Percentiles rank a stretch among this genome's conserved stretches.
phyloP scores from a whole-genome alignment of 345 rosid genomes.

The Eucalyptus caleyi region DNA sequence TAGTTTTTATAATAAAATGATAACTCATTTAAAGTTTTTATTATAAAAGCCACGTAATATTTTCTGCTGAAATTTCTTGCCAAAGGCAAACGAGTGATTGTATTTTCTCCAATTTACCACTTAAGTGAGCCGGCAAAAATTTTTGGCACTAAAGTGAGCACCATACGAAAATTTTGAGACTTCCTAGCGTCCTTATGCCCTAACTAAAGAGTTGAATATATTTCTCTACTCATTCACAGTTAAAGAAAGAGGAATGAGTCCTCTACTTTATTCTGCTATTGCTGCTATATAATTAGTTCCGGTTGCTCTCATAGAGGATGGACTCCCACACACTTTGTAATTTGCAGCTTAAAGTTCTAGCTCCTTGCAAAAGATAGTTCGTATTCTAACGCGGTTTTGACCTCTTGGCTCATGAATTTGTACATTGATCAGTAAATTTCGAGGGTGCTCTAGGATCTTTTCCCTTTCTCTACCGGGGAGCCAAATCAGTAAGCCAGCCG shows the following conservation, averaged over 20 bases:
- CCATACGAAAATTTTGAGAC: too few relatives aligned
- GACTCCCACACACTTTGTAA: not conserved
- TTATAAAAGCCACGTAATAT: too few relatives aligned
- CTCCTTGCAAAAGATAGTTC: not conserved
- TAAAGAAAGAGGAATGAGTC: not conserved
- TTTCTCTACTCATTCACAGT: not conserved
- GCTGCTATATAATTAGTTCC: not conserved
- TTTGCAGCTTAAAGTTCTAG: not conserved
- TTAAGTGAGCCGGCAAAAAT: fast-evolving
- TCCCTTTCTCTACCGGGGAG: too few relatives aligned
- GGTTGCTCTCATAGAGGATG: not conserved
- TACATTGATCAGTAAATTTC: too few relatives aligned
- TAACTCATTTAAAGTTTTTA: too few relatives aligned
- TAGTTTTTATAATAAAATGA: too few relatives aligned
- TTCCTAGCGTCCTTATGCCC: too few relatives aligned
- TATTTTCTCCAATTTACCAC: too few relatives aligned
- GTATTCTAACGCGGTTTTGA: not conserved
- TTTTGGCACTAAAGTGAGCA: too few relatives aligned
- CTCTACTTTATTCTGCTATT: not conserved
- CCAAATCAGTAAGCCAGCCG: too few relatives aligned
- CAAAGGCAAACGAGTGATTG: fast-evolving
- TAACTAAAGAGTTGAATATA: not conserved
- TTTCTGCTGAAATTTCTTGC: too few relatives aligned
- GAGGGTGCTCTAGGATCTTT: too few relatives aligned
- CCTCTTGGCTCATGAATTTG: not conserved